Conservation (phyloP, 176 grass and related monocot species). For the Phragmites australis region DNA sequence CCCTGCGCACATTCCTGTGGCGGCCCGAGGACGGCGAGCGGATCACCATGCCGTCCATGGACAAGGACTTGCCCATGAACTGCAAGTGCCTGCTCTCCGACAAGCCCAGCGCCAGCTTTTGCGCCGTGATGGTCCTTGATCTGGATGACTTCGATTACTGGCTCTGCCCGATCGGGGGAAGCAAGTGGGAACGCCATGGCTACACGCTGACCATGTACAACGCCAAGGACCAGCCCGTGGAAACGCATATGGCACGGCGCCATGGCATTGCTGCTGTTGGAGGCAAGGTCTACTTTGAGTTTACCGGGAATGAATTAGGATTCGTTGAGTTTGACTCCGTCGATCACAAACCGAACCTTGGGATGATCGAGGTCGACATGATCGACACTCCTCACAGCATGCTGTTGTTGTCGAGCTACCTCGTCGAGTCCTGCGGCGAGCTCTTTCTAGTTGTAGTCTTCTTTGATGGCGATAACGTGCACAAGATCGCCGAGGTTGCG, state of each 20-base stretch:
- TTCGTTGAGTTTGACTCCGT: too few species aligned
- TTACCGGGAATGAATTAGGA: too few species aligned
- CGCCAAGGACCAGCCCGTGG: not conserved
- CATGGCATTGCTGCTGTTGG: too few species aligned
- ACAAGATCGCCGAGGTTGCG: not conserved
- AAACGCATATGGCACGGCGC: not conserved
- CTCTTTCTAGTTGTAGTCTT: not conserved
- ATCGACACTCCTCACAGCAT: too few species aligned
- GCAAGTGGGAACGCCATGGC: not conserved
- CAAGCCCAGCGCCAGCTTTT: not conserved
- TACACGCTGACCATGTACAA: not conserved
- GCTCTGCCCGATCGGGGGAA: not conserved
- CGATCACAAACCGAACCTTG: too few species aligned
- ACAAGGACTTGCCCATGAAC: not conserved
- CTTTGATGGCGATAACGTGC: not conserved
- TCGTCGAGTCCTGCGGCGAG: too few species aligned
- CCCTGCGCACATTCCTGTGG: not conserved
- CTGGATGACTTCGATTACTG: not conserved
- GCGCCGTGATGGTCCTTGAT: not conserved
- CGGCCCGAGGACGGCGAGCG: not conserved
- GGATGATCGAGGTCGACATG: too few species aligned
- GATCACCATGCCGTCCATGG: not conserved
- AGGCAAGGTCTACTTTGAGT: too few species aligned
- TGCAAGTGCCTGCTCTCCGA: conserved; percentile 1
- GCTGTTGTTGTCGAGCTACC: too few species aligned